phyloP scores from a whole-genome alignment of 1,284 basidiomycete species.

The Chiua sp. region DNA sequence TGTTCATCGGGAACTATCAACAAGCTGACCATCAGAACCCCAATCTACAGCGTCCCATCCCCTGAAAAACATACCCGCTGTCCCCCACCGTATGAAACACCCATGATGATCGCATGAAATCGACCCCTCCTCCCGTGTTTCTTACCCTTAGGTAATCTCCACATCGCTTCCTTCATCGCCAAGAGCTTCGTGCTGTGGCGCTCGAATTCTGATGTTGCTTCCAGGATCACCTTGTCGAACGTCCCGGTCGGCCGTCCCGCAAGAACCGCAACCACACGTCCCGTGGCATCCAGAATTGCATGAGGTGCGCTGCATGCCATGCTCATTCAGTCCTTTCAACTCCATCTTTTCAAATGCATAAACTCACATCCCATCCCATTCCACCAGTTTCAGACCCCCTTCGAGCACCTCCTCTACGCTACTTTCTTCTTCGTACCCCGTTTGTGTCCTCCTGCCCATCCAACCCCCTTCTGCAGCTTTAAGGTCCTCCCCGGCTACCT shows the following conservation, averaged over 20 bases:
- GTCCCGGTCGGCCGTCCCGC: background rate
- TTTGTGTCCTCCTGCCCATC: background rate
- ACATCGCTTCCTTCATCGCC: too few relatives aligned
- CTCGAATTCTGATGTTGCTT: background rate
- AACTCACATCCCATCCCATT: constrained; percentile 6
- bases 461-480: background rate
- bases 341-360: too few relatives aligned
- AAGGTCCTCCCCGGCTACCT: background rate
- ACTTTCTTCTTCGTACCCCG: fast-evolving
- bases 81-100: constrained; percentile 12
- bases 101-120: constrained; percentile 1
- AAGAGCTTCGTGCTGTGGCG: too few relatives aligned
- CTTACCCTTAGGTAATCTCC: background rate
- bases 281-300: background rate
- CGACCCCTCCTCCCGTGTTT: background rate
- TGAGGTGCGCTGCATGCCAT: background rate
- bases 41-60: too few relatives aligned
- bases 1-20: background rate
- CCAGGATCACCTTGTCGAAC: background rate
- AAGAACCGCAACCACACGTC: background rate
- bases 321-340: background rate
- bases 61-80: background rate
- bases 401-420: background rate
- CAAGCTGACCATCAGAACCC: too few relatives aligned
- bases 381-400: background rate